phyloP scores from a whole-genome alignment of 306 rosid species.

The Castanospermum australe region DNA sequence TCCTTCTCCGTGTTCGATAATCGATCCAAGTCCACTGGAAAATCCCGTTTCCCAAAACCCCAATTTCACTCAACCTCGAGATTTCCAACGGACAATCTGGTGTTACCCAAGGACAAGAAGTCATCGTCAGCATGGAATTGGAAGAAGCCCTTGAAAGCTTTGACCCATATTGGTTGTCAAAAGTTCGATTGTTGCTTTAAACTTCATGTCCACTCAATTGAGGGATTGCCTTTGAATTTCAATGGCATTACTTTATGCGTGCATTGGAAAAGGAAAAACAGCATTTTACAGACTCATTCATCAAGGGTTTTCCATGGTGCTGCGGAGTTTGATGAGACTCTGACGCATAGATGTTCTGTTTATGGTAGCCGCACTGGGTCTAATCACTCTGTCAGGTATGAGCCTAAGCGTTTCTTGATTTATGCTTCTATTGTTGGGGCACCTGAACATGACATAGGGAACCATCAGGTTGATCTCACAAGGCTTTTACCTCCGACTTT shows the following conservation, averaged over 20 bases:
- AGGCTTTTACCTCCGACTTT: conserved; percentile 65
- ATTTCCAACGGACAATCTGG: conserved; percentile 38
- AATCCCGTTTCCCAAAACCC: conserved; percentile 35
- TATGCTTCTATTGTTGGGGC: conserved; percentile 56
- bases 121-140: conserved; percentile 65
- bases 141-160: conserved; percentile 82
- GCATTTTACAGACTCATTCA: conserved; percentile 42
- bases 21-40: conserved; percentile 49
- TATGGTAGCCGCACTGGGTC: conserved; percentile 52
- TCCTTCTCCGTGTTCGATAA: conserved; percentile 11
- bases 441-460: conserved; percentile 53
- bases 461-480: conserved; percentile 67
- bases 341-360: conserved; percentile 58
- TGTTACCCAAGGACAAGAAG: conserved; percentile 42
- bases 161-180: conserved; percentile 55
- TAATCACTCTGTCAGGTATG: conserved; percentile 58
- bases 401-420: conserved; percentile 53
- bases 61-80: conserved; percentile 31
- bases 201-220: conserved; percentile 67
- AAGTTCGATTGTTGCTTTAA: conserved; percentile 59
- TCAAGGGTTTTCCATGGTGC: conserved; percentile 52
- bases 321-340: conserved; percentile 57
- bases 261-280: conserved; percentile 67
- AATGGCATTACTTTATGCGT: conserved; percentile 46
- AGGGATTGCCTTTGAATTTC: conserved; percentile 59